Evolutionary conservation across 257 asterid genomes (phyloP).

Genomic region (Linaria vulgaris): DNA sequence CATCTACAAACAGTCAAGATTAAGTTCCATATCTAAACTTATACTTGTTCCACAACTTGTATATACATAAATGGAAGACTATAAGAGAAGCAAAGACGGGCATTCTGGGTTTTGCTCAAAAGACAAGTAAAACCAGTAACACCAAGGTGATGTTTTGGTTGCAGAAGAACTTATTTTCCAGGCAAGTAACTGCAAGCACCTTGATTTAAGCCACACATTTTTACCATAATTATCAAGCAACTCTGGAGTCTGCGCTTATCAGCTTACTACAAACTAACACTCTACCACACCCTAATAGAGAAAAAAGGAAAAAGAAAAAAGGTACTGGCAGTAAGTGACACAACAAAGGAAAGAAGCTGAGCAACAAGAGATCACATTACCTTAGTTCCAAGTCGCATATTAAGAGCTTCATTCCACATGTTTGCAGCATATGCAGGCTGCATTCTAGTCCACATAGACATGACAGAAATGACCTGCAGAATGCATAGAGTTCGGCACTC

Average conservation of each 20-base stretch:
- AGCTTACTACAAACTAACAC: not conserved
- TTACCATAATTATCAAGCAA: not conserved
- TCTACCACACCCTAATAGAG: not conserved
- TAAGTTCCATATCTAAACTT: not conserved
- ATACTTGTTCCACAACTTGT: not conserved
- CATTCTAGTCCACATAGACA: constrained; percentile 99
- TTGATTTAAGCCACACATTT: not conserved
- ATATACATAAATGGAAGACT: not conserved
- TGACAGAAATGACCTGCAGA: constrained; percentile 89
- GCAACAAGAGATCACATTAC: constrained; percentile 34
- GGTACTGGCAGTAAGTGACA: not conserved
- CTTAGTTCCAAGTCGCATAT: constrained; percentile 97
- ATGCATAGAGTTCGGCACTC: constrained; percentile 20
- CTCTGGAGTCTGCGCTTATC: not conserved
- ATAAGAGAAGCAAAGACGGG: not conserved
- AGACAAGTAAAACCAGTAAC: not conserved
- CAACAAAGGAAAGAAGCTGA: constrained; percentile 4
- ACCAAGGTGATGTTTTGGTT: not conserved
- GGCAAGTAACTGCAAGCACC: not conserved
- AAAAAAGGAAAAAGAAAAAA: not conserved
- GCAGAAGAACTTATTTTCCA: not conserved
- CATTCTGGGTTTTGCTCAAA: not conserved
- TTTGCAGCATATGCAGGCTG: constrained; percentile 99
- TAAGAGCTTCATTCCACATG: constrained; percentile 99
- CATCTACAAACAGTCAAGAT: not conserved